Base-by-base conservation (phyloP, 306 rosid species). In the Lathyrus aphaca region DNA sequence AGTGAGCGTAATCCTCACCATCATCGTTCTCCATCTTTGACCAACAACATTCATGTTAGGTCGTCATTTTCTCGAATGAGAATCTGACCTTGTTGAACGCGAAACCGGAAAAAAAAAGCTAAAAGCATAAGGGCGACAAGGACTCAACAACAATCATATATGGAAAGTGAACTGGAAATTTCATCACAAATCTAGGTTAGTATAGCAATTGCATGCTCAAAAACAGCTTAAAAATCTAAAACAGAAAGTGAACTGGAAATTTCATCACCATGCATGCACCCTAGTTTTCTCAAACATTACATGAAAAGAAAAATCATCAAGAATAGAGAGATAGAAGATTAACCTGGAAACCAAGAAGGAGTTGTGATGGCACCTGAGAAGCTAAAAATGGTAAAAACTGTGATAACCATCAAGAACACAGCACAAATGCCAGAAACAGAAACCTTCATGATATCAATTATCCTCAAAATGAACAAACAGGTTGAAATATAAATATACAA, bases 351-450 rank as follows among this genome's bases (percentile, higher is more conserved):
- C 23, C 23, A 21, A 21, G 23, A 21, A 2, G 23, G 23, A 21
- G 1, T 2, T 21, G 23, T 8, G 64, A 61, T 56, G 77, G 42
- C 15, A 70, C 68, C 19, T 8, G 76, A 45, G 79, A 78, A 60
- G 82, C 39, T 17, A 59, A 82, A 62, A 77, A 79, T 61, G 59
- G 69, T n/a, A 17, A 80, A 68, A 71, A 74, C 46, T 29, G 78
- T 38, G 21, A 65, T 82, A 57, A 75, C 58, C 69, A 72, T 14
- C 67, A 84, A 66, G 42, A 82, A 38, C 61, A 86, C 56, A 74
- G 72, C 80, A 81, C 77, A 83, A n/a, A n/a, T n/a, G n/a, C n/a
- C n/a, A 11, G 76, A 55, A 15, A 71, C 80, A 75, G 87, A 83
- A 81, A 66, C 50, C 84, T 86, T 92, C 98, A 39, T 39, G 44